Evolutionary conservation across 129 eudicot species (phyloP), one percentile per base, ranked within the genome.

Genomic region (Dittrichia graveolens): DNA sequence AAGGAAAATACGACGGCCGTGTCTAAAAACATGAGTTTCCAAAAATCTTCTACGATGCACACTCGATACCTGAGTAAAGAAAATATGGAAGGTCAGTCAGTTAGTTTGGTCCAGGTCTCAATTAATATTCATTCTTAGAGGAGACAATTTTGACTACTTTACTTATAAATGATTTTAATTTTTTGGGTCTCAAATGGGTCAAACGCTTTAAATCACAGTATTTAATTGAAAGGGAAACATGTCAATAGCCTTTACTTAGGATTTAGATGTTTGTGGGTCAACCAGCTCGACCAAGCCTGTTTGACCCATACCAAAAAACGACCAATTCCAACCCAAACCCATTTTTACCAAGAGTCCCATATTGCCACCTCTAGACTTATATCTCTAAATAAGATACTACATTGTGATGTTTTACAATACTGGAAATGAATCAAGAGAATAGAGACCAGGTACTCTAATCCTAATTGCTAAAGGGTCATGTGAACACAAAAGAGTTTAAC

Each of bases 31-130:
- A 54, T 72, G 74, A 81, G 78, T 55, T 15, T 65, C 9, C 75
- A 71, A 14, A 85, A 54, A 80, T 70, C 91, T 8, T 77, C 71
- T 55, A 78, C 95, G 15, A 24, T 49, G 74, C 84, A 83, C 57
- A 83, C 69, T 56, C 83, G 84, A 12, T 73, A 67, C 83, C 56
- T 69, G 35, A 57, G 79, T 47, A 83, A 69, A 74, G 94, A 87
- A 62, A 75, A 71, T 34, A 77, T 79, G 73, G 84, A 90, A 77
- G 91, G 86, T 78, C 15, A 67, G 72, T 50, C 58, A 19, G 40
- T 18, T 63, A 37, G 13, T 57, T 15, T 9, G 9, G 18, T 39
- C 34, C 16, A 7, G 3, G 19, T n/a, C 41, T 8, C 35, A 1
- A 10, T 35, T 41, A 31, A n/a, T 49, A 16, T 11, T 38, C 57